phyloP scores from a whole-genome alignment of 163 green algal species.

The Trebouxiophyceae sp. region DNA sequence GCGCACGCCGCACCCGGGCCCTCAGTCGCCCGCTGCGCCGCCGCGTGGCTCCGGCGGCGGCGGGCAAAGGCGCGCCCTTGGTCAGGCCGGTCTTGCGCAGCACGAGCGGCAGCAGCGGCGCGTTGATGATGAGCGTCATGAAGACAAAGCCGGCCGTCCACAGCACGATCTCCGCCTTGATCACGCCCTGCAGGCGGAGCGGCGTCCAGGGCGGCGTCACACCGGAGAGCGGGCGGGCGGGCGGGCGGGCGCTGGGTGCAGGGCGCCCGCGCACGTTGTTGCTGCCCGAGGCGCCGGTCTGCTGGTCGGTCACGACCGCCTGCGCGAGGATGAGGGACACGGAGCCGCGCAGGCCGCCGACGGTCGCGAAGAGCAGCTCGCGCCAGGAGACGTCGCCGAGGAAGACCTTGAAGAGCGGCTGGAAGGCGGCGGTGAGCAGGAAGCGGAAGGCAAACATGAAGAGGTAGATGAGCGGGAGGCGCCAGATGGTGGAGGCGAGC shows the following conservation, averaged over 20 bases:
- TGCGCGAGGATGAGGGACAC: constrained; percentile 78
- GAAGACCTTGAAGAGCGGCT: constrained; percentile 7
- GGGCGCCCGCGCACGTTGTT: too few relatives aligned
- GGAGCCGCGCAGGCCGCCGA: constrained; percentile 59
- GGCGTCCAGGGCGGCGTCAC: too few relatives aligned
- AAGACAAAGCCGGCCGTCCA: constrained; percentile 80
- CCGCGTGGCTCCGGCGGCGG: too few relatives aligned
- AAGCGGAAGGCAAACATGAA: constrained; percentile 24
- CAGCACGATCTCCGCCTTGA: constrained; percentile 54
- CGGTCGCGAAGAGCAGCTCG: constrained; percentile 56
- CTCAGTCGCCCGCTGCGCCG: too few relatives aligned
- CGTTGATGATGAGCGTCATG: constrained; percentile 83
- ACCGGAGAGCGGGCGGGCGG: too few relatives aligned
- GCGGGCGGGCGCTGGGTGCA: too few relatives aligned
- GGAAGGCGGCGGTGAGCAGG: constrained; percentile 14
- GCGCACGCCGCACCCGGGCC: too few relatives aligned
- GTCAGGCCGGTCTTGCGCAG: constrained; percentile 18
- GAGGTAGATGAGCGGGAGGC: constrained; percentile 25
- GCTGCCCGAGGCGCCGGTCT: neutral
- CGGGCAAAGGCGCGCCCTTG: constrained; percentile 3
- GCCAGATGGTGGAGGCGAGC: constrained; percentile 14
- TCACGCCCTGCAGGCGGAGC: too few relatives aligned
- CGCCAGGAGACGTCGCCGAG: constrained; percentile 22
- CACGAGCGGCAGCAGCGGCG: constrained; percentile 33
- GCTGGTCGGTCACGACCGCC: constrained; percentile 38